Evolutionary conservation across 2,329 filamentous ascomycete species (phyloP).

Genomic region (Eutypella sp.): DNA sequence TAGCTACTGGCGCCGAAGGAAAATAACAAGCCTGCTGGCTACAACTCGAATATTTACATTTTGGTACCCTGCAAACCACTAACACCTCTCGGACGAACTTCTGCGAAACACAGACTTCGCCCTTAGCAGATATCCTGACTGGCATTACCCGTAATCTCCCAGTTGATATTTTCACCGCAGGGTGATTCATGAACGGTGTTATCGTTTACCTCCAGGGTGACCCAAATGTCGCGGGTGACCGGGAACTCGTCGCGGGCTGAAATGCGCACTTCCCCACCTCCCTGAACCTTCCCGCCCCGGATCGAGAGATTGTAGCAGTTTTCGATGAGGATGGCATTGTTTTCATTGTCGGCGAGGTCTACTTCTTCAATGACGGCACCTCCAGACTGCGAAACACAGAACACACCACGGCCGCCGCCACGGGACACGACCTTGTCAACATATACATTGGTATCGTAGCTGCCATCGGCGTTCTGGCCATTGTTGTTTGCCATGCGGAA

Average conservation of each 20-base stretch:
- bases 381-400: slow-evolving; percentile 53
- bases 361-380: slow-evolving; percentile 44
- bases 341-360: slow-evolving; percentile 48
- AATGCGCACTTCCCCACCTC: slow-evolving; percentile 51
- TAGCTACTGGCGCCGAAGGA: no score
- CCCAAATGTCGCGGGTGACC: slow-evolving; percentile 46
- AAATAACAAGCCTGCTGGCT: no score
- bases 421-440: slow-evolving; percentile 50
- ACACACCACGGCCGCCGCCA: slow-evolving; percentile 52
- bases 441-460: slow-evolving; percentile 47
- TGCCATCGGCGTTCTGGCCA: slow-evolving; percentile 41
- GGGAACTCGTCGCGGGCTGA: slow-evolving; percentile 49
- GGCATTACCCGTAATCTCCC: slow-evolving; percentile 43
- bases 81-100: no score
- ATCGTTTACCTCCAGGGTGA: slow-evolving; percentile 44
- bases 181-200: slow-evolving; percentile 49
- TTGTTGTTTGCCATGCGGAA: slow-evolving; percentile 55
- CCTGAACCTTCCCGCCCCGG: slow-evolving; percentile 43
- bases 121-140: slow-evolving; percentile 35
- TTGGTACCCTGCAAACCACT: no score
- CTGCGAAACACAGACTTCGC: no score
- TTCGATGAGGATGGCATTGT: slow-evolving; percentile 54
- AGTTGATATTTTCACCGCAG: slow-evolving; percentile 48
- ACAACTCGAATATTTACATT: no score
- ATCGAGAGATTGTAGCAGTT: slow-evolving; percentile 55